Base-by-base conservation (phyloP, 148 eudicot species). In the Selenicereus undatus region DNA sequence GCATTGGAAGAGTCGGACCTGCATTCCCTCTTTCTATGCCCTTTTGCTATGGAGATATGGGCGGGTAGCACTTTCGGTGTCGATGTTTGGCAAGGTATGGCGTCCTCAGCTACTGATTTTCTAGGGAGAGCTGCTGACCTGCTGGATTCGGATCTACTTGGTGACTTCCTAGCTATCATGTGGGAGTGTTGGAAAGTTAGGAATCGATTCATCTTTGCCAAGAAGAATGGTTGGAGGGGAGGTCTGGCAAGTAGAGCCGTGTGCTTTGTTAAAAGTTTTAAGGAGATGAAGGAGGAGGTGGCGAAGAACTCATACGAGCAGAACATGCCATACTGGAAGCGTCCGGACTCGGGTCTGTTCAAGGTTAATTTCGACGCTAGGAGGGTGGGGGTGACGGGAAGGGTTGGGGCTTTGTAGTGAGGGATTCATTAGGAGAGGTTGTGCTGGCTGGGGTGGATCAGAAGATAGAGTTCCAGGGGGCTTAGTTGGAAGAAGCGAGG, bases 261-360 rank as follows among this genome's bases (percentile, higher is more conserved):
- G 11, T 2, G 3, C 13, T n/a, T 66, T 11, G 32, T 66, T 27
- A 4, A 3, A 0, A 66, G 3, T 8, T 24, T 22, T 3, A 24
- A 11, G 12, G 30, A 11, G 1, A n/a, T 12, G 71, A 16, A 22
- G 13, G 27, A 10, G 71, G 32, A n/a, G 8, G 16, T n/a, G 60
- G 30, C 0, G 0, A 8, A 7, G 8, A 4, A 8, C 3, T 2
- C 10, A 0, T 2, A 13, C 6, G 13, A 29, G 13, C 1, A 11
- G 11, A 2, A 27, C 45, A 3, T 8, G 32, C 21, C 3, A 21
- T 16, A 0, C 10, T 66, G 71, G 71, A 3, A 11, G 24, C 71
- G 32, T 3, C 11, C 7, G 11, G 8, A 2, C 5, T 13, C 0
- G 32, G 71, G 71, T 24, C 1, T 10, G 3, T 66, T 24, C 9